Percentiles rank a stretch among this genome's conserved stretches.
Conservation (phyloP, 306 rosid species). For the Castanea sativa region DNA sequence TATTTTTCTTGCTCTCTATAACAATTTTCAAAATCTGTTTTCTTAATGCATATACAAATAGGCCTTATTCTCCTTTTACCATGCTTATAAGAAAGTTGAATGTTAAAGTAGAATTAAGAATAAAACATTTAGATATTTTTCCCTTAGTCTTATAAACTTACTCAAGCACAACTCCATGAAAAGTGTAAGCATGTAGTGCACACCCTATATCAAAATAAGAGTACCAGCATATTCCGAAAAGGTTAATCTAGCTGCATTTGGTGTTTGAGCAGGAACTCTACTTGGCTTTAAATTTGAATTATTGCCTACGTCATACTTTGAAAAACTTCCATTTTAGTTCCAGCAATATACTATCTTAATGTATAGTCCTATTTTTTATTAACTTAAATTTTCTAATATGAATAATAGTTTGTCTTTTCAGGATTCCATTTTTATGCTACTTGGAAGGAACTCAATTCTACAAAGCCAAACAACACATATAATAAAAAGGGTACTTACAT, state of each 20-base stretch:
- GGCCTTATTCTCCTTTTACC: not conserved
- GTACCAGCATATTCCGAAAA: not conserved
- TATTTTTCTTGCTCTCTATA: too few species aligned
- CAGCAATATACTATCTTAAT: not conserved
- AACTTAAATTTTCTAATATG: not conserved
- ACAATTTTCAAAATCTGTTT: not conserved
- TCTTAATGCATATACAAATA: not conserved
- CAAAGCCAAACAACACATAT: not conserved
- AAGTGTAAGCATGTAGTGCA: not conserved
- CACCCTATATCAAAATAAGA: not conserved
- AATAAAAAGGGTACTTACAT: conserved; percentile 49
- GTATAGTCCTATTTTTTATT: not conserved
- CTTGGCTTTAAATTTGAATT: not conserved
- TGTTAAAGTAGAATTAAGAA: not conserved
- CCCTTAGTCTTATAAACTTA: conserved; percentile 2
- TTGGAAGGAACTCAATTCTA: not conserved
- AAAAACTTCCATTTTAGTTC: not conserved
- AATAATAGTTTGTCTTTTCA: not conserved
- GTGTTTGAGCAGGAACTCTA: not conserved
- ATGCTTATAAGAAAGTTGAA: not conserved
- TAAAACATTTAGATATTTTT: not conserved
- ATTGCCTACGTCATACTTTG: not conserved
- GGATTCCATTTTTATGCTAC: too few species aligned
- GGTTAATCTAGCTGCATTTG: not conserved
- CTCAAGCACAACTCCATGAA: not conserved